Conservation (phyloP, 2,329 filamentous ascomycete species). For the Pseudogymnoascus sp. region DNA sequence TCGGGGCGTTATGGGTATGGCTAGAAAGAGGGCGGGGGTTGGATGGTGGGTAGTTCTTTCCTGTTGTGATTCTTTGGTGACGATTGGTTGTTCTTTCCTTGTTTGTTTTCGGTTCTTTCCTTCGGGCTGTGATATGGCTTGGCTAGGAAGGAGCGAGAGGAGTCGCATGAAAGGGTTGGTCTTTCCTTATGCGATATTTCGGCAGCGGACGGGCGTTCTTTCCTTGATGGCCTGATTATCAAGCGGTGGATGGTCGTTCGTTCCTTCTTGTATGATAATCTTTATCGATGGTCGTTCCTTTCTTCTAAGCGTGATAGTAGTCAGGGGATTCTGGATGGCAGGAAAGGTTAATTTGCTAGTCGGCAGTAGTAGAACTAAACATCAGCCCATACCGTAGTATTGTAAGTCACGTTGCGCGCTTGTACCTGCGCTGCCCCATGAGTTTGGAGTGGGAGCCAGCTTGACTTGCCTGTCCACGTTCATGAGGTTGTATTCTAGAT, state of each 20-base stretch:
- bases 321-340: neutral
- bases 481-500: neutral
- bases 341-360: neutral
- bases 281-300: neutral
- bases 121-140: neutral
- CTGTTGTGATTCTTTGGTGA: neutral
- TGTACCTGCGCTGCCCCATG: neutral
- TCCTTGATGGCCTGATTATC: neutral
- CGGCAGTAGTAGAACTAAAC: neutral
- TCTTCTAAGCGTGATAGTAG: neutral
- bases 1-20: no score
- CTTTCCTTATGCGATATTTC: neutral
- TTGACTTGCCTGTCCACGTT: neutral
- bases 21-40: no score
- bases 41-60: neutral
- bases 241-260: neutral
- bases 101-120: neutral
- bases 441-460: neutral
- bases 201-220: neutral
- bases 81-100: neutral
- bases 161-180: neutral
- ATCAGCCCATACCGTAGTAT: neutral
- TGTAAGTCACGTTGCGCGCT: neutral
- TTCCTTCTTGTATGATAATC: neutral
- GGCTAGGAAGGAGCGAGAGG: neutral